phyloP scores from a whole-genome alignment of 2,329 filamentous ascomycete species.

The Diaporthe batatas region DNA sequence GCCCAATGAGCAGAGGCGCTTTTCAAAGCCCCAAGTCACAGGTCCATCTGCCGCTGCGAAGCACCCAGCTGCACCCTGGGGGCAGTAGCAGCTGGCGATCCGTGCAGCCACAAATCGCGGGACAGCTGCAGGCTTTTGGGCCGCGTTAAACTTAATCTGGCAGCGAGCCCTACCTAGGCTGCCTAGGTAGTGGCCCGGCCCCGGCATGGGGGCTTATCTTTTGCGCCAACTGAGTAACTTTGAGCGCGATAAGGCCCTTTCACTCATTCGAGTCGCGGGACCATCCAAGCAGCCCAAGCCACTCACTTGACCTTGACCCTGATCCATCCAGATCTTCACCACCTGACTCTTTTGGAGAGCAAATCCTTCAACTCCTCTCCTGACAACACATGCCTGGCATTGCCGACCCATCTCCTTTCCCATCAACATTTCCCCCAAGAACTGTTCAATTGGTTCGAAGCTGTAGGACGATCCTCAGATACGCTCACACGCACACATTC shows the following conservation, averaged over 20 bases:
- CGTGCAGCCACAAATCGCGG: conserved; percentile 23
- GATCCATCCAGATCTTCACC: conserved; percentile 30
- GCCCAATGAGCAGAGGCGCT: conserved; percentile 20
- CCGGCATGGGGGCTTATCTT: conserved; percentile 33
- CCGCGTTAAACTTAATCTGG: conserved; percentile 24
- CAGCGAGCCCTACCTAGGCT: not conserved
- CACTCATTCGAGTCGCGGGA: conserved; percentile 34
- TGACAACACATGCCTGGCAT: conserved; percentile 20
- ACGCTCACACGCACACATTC: not conserved
- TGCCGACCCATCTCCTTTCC: not conserved
- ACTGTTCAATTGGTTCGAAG: not conserved
- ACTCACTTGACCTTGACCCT: conserved; percentile 30
- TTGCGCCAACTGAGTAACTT: conserved; percentile 1
- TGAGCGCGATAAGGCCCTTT: conserved; percentile 33
- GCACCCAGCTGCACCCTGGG: conserved; percentile 15
- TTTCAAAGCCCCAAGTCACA: conserved; percentile 14
- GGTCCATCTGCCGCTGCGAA: conserved; percentile 26
- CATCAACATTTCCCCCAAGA: not conserved
- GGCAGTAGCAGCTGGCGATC: conserved; percentile 20
- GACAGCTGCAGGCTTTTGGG: conserved; percentile 22
- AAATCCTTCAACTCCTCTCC: conserved; percentile 26
- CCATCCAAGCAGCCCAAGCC: conserved; percentile 1
- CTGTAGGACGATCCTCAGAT: not conserved
- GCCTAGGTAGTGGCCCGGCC: no score
- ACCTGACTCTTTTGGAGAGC: conserved; percentile 24